Percentiles rank a stretch among this genome's conserved stretches.
Evolutionary conservation across 2,329 filamentous ascomycete species (phyloP).

Genomic region (Raffaelea arxii): DNA sequence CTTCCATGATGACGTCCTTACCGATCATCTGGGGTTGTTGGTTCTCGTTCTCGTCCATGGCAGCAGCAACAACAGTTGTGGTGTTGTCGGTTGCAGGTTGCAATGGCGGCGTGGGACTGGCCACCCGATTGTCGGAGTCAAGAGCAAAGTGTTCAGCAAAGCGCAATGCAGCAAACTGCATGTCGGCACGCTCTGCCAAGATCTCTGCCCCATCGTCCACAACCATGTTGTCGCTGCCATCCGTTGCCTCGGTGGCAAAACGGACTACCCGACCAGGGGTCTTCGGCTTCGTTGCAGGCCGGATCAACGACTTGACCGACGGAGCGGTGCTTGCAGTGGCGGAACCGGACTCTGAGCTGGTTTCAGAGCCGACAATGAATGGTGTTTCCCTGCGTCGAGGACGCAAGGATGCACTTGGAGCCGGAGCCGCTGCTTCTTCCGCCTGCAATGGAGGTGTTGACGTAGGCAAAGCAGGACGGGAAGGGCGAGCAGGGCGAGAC

Average conservation of each 20-base stretch:
- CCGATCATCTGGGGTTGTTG: too few species aligned
- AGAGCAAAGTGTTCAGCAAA: constrained; percentile 12
- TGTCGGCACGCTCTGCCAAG: background rate
- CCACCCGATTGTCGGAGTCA: constrained; percentile 6
- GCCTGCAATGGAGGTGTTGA: too few species aligned
- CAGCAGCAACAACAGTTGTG: too few species aligned
- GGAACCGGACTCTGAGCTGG: too few species aligned
- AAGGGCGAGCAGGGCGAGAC: too few species aligned
- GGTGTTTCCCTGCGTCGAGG: too few species aligned
- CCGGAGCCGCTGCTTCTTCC: too few species aligned
- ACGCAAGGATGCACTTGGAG: too few species aligned
- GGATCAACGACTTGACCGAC: constrained; percentile 46
- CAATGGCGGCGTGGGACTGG: background rate
- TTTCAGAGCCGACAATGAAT: too few species aligned
- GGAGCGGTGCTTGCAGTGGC: too few species aligned
- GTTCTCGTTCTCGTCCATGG: background rate
- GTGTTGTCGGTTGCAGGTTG: background rate
- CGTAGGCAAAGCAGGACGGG: too few species aligned
- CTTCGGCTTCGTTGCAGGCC: constrained; percentile 47
- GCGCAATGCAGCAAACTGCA: background rate
- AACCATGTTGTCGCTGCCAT: constrained; percentile 38
- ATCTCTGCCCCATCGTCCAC: constrained; percentile 31
- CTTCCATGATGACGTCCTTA: constrained; percentile 6
- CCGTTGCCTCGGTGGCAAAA: too few species aligned
- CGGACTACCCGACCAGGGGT: constrained; percentile 50